Conservation (phyloP, 2,329 filamentous ascomycete species). For the Metarhizium rileyi region DNA sequence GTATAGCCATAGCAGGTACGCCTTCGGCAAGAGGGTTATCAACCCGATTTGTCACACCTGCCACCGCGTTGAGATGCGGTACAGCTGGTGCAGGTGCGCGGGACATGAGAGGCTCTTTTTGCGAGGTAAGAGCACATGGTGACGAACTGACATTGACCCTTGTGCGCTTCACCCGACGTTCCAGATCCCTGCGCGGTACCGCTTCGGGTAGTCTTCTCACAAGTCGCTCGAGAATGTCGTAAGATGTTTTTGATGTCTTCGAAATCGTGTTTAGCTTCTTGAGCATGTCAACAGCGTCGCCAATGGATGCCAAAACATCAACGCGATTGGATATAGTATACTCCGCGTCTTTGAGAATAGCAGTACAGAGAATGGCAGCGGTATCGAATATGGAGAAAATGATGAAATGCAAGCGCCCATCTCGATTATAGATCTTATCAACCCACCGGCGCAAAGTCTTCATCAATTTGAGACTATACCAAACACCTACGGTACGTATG, state of each 20-base stretch:
- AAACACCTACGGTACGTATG: slow-evolving; percentile 29
- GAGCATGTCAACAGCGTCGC: slow-evolving; percentile 22
- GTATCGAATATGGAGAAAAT: slow-evolving; percentile 43
- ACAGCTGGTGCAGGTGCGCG: background rate
- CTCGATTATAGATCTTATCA: slow-evolving; percentile 31
- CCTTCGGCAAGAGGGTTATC: background rate
- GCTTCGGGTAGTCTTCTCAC: slow-evolving; percentile 17
- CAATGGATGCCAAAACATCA: slow-evolving; percentile 28
- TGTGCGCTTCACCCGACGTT: slow-evolving; percentile 6
- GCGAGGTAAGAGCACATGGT: background rate
- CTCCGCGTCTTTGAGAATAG: slow-evolving; percentile 36
- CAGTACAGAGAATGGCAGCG: slow-evolving; percentile 37
- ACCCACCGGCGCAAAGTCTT: slow-evolving; percentile 30
- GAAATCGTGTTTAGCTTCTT: slow-evolving; percentile 21
- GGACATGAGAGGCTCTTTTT: background rate
- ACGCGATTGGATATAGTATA: slow-evolving; percentile 27
- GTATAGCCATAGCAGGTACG: background rate
- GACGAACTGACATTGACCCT: slow-evolving; percentile 1
- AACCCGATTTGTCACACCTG: background rate
- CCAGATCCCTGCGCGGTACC: background rate
- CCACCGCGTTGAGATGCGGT: background rate
- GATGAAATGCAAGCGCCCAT: slow-evolving; percentile 40
- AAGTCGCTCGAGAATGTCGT: slow-evolving; percentile 23
- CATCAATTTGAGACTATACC: slow-evolving; percentile 32
- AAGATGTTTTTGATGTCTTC: slow-evolving; percentile 24